Evolutionary conservation across 2,329 filamentous ascomycete genomes (phyloP).

Genomic region (Stachybotrys echinatus): DNA sequence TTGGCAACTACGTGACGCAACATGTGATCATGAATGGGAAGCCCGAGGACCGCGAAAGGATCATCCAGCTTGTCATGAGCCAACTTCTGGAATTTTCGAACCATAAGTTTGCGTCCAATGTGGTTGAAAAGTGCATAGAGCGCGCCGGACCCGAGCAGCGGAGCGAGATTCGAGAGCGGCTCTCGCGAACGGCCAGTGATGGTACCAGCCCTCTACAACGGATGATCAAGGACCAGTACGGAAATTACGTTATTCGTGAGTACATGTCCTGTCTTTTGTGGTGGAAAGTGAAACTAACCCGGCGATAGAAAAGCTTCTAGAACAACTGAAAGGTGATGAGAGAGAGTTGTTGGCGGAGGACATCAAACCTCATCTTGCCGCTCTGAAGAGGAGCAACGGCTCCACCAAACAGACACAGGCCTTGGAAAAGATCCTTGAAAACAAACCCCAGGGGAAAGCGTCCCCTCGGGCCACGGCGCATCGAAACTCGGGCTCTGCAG

Average conservation of each 20-base stretch:
- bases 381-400: slow-evolving; percentile 56
- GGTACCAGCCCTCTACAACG: slow-evolving; percentile 66
- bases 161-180: slow-evolving; percentile 58
- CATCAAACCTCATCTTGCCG: slow-evolving; percentile 56
- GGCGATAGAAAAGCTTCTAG: slow-evolving; percentile 70
- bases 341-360: slow-evolving; percentile 55
- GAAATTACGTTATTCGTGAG: slow-evolving; percentile 96
- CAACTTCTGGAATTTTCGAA: slow-evolving; percentile 75
- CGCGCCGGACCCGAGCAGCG: slow-evolving; percentile 66
- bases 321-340: slow-evolving; percentile 54
- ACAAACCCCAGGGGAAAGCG: too few relatives aligned
- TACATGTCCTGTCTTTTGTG: slow-evolving; percentile 19
- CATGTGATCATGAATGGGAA: slow-evolving; percentile 80
- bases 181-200: slow-evolving; percentile 55
- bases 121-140: slow-evolving; percentile 88
- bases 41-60: slow-evolving; percentile 63
- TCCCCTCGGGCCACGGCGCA: neutral
- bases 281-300: slow-evolving; percentile 8
- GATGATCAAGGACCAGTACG: slow-evolving; percentile 86
- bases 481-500: slow-evolving; percentile 13
- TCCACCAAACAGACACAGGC: slow-evolving; percentile 54
- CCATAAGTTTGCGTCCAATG: slow-evolving; percentile 96
- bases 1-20: slow-evolving; percentile 94
- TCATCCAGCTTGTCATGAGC: slow-evolving; percentile 68
- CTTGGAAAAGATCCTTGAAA: slow-evolving; percentile 26